Evolutionary conservation across 441 rosid species (phyloP), one percentile per base, ranked within the genome.

Genomic region (Populus hybrid): DNA sequence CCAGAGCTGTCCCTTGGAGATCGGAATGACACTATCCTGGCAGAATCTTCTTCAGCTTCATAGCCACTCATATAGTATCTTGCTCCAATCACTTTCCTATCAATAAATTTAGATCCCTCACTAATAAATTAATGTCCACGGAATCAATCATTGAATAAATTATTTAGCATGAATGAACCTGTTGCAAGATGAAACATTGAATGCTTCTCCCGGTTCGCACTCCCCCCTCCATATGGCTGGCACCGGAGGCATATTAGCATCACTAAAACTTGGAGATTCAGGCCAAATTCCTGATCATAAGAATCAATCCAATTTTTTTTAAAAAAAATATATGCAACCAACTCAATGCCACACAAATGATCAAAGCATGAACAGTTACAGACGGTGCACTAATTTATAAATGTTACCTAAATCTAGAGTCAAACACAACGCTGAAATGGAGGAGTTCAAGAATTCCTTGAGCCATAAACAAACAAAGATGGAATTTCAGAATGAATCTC

Each of bases 211-310:
- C 1, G 90, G 81, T 64, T 87, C 86, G 78, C 97, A 92, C 69
- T 74, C 72, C 29, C 97, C 70, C 86, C n/a, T 90, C 97, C 97
- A 92, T 74, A 72, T 83, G 16, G 70, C 38, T 0, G 97, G 97
- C 78, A 89, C 89, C 0, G 92, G 92, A 72, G 94, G 92, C 90
- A 92, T 86, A 74, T 79, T 81, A n/a, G 83, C 82, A 64, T 90
- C 94, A 3, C 79, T 84, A 73, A 92, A 92, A 82, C 94, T 88
- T 4, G 88, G 80, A 38, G 97, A 89, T 83, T 90, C 94, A 21
- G 94, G 97, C 94, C 93, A 90, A 77, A 92, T 84, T 75, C 97
- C 94, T 88, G 86, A 69, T 77, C 61, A 53, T 53, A 53, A 29
- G 31, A 29, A 29, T 29, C 31, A 29, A 29, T 29, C 31, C 31